These are phyloP conservation scores for Plasmodium malariae DNA, from an alignment of 169 alveolate species.

Conservation along the genomic window DNA sequence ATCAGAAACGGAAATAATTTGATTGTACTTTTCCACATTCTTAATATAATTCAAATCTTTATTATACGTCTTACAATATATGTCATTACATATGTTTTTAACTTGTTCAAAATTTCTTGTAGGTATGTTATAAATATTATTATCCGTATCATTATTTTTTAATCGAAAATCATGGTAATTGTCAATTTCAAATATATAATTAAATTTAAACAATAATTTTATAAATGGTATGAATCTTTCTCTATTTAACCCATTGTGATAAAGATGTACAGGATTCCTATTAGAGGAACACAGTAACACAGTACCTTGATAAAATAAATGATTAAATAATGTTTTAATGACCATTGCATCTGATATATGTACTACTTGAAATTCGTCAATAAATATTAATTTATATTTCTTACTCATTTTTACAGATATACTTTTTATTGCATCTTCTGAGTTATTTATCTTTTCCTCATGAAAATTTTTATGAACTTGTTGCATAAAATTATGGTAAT, in stretches of 20 bases:
- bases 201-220: slow-evolving; percentile 64
- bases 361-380: slow-evolving; percentile 85
- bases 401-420: slow-evolving; percentile 78
- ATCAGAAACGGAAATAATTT: slow-evolving; percentile 28
- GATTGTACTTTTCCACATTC: slow-evolving; percentile 24
- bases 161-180: slow-evolving; percentile 68
- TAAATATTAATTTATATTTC: slow-evolving; percentile 79
- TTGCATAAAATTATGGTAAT: slow-evolving; percentile 86
- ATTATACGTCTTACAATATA: slow-evolving; percentile 14
- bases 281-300: slow-evolving; percentile 82
- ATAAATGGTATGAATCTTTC: slow-evolving; percentile 85
- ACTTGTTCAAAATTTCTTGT: slow-evolving; percentile 42
- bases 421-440: slow-evolving; percentile 75
- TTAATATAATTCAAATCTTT: slow-evolving; percentile 39
- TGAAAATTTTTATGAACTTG: slow-evolving; percentile 81
- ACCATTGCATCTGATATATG: slow-evolving; percentile 88
- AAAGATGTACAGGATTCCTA: slow-evolving; percentile 83
- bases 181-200: slow-evolving; percentile 66
- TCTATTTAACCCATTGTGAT: slow-evolving; percentile 82
- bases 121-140: slow-evolving; percentile 42
- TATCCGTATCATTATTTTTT: slow-evolving; percentile 22
- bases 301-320: slow-evolving; percentile 78
- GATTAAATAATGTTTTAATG: slow-evolving; percentile 82
- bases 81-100: slow-evolving; percentile 36
- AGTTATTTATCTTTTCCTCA: slow-evolving; percentile 64